These are phyloP conservation scores for Mytilinidion resinicola DNA, from an alignment of 495 filamentous ascomycete species.

Conservation along the genomic window DNA sequence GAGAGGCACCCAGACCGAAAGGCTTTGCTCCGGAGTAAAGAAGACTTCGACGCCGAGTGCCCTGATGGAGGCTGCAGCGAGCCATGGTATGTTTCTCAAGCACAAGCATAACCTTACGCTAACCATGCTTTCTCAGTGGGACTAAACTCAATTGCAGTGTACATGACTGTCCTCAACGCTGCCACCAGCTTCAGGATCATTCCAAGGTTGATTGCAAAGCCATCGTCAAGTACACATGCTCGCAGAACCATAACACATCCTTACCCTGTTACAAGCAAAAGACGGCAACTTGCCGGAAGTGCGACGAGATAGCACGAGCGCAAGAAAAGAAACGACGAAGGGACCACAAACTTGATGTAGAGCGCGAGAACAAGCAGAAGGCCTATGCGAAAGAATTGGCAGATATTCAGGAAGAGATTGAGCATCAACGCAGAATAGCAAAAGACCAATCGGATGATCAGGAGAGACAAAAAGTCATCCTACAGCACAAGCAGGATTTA, in stretches of 20 bases:
- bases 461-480: slow-evolving; percentile 42
- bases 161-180: slow-evolving; percentile 56
- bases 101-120: slow-evolving; percentile 1
- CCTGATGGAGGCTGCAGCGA: slow-evolving; percentile 70
- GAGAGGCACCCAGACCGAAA: slow-evolving; percentile 54
- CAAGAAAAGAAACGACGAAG: slow-evolving; percentile 41
- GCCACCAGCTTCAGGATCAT: slow-evolving; percentile 62
- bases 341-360: slow-evolving; percentile 50
- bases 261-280: slow-evolving; percentile 36
- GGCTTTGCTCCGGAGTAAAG: slow-evolving; percentile 39
- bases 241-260: slow-evolving; percentile 45
- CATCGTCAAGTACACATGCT: slow-evolving; percentile 45
- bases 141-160: slow-evolving; percentile 53
- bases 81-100: slow-evolving; percentile 50
- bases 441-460: slow-evolving; percentile 44
- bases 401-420: slow-evolving; percentile 54
- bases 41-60: slow-evolving; percentile 55
- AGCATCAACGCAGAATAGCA: slow-evolving; percentile 42
- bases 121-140: slow-evolving; percentile 36
- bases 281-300: slow-evolving; percentile 39
- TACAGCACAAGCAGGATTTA: slow-evolving; percentile 42
- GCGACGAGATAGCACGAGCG: slow-evolving; percentile 47
- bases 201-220: slow-evolving; percentile 54
- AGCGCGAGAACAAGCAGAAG: slow-evolving; percentile 44
- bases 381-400: slow-evolving; percentile 47